Percentiles rank a stretch among this genome's conserved stretches.
These are phyloP conservation scores for Citrullus colocynthis DNA, from an alignment of 306 rosid species.

Conservation along the genomic window DNA sequence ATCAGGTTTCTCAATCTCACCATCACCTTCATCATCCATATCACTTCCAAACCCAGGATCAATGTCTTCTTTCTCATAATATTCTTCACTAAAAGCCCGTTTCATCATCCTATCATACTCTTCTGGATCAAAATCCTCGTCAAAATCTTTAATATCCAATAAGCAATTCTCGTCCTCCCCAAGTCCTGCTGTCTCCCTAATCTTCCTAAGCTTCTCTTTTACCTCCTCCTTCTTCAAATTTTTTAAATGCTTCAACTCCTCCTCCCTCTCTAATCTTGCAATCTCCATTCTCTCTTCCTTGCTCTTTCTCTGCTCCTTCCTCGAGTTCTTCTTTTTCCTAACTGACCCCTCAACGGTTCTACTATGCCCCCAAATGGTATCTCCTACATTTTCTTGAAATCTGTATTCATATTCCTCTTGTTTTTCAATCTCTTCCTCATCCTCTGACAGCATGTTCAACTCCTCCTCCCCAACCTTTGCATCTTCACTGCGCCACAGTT, in stretches of 20 bases:
- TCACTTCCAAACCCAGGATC: conserved; percentile 37
- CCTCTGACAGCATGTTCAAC: conserved; percentile 46
- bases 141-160: conserved; percentile 44
- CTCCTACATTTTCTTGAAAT: conserved; percentile 70
- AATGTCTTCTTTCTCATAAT: conserved; percentile 53
- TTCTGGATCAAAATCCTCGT: conserved; percentile 69
- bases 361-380: conserved; percentile 62
- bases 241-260: conserved; percentile 75
- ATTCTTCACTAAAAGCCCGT: conserved; percentile 49
- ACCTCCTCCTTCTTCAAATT: conserved; percentile 91
- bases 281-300: conserved; percentile 85
- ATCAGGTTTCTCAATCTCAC: conserved; percentile 60
- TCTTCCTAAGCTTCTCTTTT: conserved; percentile 48
- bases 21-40: conserved; percentile 27
- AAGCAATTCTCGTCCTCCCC: conserved; percentile 40
- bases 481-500: conserved; percentile 45
- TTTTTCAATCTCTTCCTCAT: conserved; percentile 53
- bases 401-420: conserved; percentile 77
- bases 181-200: conserved; percentile 64
- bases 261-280: conserved; percentile 72
- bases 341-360: conserved; percentile 65
- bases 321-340: conserved; percentile 64
- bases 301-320: conserved; percentile 77
- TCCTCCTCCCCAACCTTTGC: conserved; percentile 35
- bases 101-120: conserved; percentile 88